These are phyloP conservation scores for Coemansia sp. DNA, from an alignment of 192 early-diverging fungal genomes.

Conservation along the genomic window DNA sequence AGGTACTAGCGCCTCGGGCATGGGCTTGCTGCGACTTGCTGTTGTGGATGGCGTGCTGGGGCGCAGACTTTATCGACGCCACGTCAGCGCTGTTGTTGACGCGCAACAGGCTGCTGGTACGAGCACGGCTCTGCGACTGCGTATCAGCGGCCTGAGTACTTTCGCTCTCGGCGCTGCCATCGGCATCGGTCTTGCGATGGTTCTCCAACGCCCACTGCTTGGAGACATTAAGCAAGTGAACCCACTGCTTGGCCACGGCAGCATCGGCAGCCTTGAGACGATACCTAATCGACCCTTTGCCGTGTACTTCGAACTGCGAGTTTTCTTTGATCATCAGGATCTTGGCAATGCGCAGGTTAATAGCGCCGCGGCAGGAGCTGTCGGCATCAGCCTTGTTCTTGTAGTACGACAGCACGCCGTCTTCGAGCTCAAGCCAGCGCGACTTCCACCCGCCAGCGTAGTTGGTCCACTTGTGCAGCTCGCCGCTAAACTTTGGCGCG, in stretches of 20 bases:
- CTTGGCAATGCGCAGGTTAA: constrained; percentile 70
- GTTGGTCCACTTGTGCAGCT: constrained; percentile 84
- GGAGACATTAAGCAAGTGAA: constrained; percentile 73
- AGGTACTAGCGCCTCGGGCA: constrained; percentile 18
- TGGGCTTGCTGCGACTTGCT: background rate
- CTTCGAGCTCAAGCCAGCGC: constrained; percentile 79
- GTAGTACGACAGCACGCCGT: constrained; percentile 81
- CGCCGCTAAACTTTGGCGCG: constrained; percentile 56
- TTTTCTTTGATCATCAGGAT: constrained; percentile 67
- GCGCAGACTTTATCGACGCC: constrained; percentile 12
- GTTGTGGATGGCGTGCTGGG: constrained; percentile 8
- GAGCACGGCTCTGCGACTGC: constrained; percentile 11
- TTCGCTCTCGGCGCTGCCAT: constrained; percentile 4
- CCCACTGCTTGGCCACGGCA: constrained; percentile 81
- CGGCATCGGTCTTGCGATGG: constrained; percentile 14
- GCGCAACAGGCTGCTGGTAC: constrained; percentile 37
- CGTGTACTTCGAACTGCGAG: constrained; percentile 74
- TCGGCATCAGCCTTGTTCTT: constrained; percentile 76
- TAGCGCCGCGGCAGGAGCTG: constrained; percentile 74
- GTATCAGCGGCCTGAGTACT: background rate
- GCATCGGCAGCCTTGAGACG: constrained; percentile 65
- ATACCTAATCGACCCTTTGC: constrained; percentile 73
- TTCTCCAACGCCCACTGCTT: constrained; percentile 66
- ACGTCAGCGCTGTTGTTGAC: constrained; percentile 15
- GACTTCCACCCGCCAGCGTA: constrained; percentile 77